Evolutionary conservation across 2,329 filamentous ascomycete species (phyloP).

Genomic region (Teratosphaeria zuluensis): DNA sequence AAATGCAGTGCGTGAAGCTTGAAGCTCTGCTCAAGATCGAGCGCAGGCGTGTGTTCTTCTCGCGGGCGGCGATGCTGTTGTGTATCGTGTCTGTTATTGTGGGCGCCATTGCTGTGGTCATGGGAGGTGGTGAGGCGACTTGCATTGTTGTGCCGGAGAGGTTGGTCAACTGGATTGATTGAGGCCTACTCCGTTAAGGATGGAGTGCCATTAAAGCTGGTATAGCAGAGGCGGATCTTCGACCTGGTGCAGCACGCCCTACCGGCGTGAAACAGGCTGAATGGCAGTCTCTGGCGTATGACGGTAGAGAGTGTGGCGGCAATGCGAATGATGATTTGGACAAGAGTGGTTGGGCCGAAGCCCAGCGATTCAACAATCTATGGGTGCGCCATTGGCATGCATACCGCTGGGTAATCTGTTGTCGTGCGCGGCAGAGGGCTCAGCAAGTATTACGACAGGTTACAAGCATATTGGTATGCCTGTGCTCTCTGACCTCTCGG

Average conservation of each 20-base stretch:
- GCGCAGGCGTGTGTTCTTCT: neutral
- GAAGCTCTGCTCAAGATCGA: neutral
- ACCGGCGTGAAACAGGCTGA: too few relatives aligned
- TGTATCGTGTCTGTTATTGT: neutral
- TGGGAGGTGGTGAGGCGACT: neutral
- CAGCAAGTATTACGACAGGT: neutral
- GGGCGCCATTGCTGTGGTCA: neutral
- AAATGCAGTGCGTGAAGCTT: neutral
- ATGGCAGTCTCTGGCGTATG: too few relatives aligned
- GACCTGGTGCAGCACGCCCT: too few relatives aligned
- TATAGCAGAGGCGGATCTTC: too few relatives aligned
- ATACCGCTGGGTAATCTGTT: too few relatives aligned
- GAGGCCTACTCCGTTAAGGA: neutral
- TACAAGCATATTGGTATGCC: neutral
- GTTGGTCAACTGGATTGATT: neutral
- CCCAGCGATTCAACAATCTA: too few relatives aligned
- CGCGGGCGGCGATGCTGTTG: neutral
- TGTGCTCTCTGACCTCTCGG: neutral
- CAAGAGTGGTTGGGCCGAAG: too few relatives aligned
- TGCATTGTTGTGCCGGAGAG: neutral
- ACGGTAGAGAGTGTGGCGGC: too few relatives aligned
- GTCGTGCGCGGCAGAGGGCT: neutral
- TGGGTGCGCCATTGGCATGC: too few relatives aligned
- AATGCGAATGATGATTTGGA: too few relatives aligned
- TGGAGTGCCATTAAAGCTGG: too few relatives aligned